These are phyloP conservation scores for Metschnikowia vanudenii DNA, from an alignment of 805 yeast species.

Conservation along the genomic window DNA sequence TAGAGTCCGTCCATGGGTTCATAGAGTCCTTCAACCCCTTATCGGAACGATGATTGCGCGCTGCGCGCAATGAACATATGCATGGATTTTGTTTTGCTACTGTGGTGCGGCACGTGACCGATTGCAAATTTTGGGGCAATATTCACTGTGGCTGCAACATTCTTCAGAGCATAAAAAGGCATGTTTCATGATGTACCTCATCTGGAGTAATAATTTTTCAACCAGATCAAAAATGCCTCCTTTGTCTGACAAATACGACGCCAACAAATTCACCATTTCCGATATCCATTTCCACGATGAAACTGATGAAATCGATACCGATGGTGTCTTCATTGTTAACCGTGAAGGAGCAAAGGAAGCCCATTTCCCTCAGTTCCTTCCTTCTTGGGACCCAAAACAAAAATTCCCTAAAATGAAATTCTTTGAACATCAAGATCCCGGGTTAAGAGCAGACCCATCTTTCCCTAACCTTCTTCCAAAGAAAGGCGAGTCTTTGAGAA, in stretches of 20 bases:
- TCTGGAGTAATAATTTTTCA: not conserved
- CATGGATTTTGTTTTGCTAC: not conserved
- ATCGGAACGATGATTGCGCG: too few species aligned
- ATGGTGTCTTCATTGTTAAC: constrained; percentile 30
- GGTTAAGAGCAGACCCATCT: constrained; percentile 23
- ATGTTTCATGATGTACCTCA: not conserved
- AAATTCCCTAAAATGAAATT: constrained; percentile 30
- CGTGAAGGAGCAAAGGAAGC: constrained; percentile 28
- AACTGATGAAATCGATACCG: constrained; percentile 31
- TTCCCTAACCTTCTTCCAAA: constrained; percentile 24
- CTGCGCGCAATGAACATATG: too few species aligned
- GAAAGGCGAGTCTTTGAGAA: constrained; percentile 17
- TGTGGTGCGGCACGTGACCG: constrained; percentile 12
- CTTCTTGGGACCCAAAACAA: constrained; percentile 34
- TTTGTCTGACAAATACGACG: constrained; percentile 9
- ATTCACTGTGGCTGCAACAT: constrained; percentile 11
- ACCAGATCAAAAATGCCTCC: not conserved
- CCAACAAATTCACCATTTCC: constrained; percentile 5
- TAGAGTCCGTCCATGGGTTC: too few species aligned
- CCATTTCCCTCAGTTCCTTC: constrained; percentile 28
- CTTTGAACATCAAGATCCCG: constrained; percentile 30
- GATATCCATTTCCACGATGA: constrained; percentile 18
- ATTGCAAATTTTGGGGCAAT: constrained; percentile 8
- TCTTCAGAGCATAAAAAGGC: constrained; percentile 1
- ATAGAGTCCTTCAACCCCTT: too few species aligned